Conservation (phyloP, 306 rosid genomes). For the Prunus fruticosa region DNA sequence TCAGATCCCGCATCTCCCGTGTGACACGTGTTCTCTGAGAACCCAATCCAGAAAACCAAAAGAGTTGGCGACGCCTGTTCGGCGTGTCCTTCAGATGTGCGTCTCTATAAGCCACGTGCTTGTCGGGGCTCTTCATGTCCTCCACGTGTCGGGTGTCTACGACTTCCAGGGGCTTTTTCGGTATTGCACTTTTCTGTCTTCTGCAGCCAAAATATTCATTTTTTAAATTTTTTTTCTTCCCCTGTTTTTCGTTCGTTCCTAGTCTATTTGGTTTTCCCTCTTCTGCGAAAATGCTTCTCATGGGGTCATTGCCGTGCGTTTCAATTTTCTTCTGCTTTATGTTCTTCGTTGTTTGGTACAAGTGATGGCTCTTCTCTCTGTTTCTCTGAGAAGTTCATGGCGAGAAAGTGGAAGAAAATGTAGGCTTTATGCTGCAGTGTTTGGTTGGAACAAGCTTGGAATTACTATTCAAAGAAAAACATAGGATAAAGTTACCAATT, state of each 20-base stretch:
- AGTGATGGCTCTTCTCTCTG: neutral
- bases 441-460: neutral
- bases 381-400: neutral
- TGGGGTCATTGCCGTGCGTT: neutral
- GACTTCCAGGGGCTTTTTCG: slow-evolving; percentile 20
- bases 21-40: slow-evolving; percentile 37
- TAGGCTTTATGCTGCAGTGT: neutral
- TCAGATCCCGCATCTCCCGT: neutral
- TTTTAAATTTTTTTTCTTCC: too few relatives aligned
- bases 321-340: neutral
- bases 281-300: neutral
- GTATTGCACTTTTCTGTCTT: neutral
- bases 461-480: neutral
- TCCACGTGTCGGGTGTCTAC: slow-evolving; percentile 39
- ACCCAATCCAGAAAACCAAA: slow-evolving; percentile 24
- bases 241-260: neutral
- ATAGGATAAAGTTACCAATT: neutral
- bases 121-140: neutral
- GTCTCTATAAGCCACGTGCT: slow-evolving; percentile 31
- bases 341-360: neutral
- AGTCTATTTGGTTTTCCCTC: neutral
- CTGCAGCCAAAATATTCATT: neutral
- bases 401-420: slow-evolving; percentile 27
- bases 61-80: slow-evolving; percentile 23
- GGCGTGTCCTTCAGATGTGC: slow-evolving; percentile 27